Evolutionary conservation across 1,284 basidiomycete genomes (phyloP).

Genomic region (Polyporus tsugae): DNA sequence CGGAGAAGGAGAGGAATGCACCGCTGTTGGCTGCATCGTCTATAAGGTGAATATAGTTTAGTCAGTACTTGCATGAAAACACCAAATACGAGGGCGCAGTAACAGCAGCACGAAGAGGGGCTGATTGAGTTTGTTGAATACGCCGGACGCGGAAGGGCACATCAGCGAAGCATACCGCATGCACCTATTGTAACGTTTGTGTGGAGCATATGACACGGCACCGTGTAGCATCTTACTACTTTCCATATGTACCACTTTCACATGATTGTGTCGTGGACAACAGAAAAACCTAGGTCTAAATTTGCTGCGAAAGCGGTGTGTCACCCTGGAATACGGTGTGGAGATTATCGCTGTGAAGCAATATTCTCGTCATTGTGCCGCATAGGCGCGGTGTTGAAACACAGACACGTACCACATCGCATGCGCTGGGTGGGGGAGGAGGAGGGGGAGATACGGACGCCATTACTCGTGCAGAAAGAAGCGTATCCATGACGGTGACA

Average conservation of each 20-base stretch:
- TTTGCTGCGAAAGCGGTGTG: background rate
- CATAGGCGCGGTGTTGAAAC: background rate
- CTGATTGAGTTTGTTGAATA: background rate
- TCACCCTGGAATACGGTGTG: background rate
- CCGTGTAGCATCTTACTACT: background rate
- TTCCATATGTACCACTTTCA: background rate
- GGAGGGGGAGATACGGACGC: background rate
- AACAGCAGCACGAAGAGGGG: background rate
- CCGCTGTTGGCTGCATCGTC: constrained; percentile 49
- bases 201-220: no score
- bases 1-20: constrained; percentile 77
- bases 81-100: background rate
- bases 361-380: background rate
- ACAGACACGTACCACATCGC: background rate
- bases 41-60: background rate
- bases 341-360: background rate
- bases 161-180: no score
- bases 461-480: background rate
- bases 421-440: background rate
- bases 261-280: background rate
- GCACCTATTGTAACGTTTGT: no score
- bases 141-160: background rate
- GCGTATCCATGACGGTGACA: background rate
- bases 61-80: constrained; percentile 20
- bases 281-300: background rate